Percentiles rank a stretch among this genome's conserved stretches.
These are phyloP conservation scores for Knoxdaviesia capensis DNA, from an alignment of 2,329 filamentous ascomycete genomes.

Conservation along the genomic window DNA sequence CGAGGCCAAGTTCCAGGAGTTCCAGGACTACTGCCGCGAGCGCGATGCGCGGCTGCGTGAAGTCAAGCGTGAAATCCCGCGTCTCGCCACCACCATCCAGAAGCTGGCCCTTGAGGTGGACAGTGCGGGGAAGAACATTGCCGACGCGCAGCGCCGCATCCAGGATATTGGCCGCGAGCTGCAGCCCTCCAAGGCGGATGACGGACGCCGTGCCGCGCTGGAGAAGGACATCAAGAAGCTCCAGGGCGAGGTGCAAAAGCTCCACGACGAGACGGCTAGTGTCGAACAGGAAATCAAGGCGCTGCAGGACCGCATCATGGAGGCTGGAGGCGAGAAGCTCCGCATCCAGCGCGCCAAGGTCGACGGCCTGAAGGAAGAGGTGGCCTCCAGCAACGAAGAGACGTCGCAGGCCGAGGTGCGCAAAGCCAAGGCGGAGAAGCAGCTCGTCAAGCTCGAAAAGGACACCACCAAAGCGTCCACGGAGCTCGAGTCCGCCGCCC, in stretches of 20 bases:
- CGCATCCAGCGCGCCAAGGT: slow-evolving; percentile 81
- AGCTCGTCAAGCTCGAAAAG: slow-evolving; percentile 70
- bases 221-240: slow-evolving; percentile 61
- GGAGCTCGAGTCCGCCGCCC: slow-evolving; percentile 52
- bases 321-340: slow-evolving; percentile 84
- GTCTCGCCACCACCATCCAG: slow-evolving; percentile 74
- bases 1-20: slow-evolving; percentile 64
- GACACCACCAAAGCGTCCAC: slow-evolving; percentile 57
- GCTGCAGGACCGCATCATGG: slow-evolving; percentile 94
- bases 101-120: slow-evolving; percentile 80
- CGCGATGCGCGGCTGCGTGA: slow-evolving; percentile 55
- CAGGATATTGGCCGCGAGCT: slow-evolving; percentile 70
- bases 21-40: slow-evolving; percentile 68
- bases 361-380: slow-evolving; percentile 71
- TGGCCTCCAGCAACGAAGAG: slow-evolving; percentile 60
- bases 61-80: slow-evolving; percentile 59
- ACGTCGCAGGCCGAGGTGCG: slow-evolving; percentile 73
- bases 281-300: slow-evolving; percentile 85
- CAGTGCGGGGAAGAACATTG: slow-evolving; percentile 65
- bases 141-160: slow-evolving; percentile 66
- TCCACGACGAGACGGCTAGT: slow-evolving; percentile 69
- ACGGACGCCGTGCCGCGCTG: slow-evolving; percentile 48
- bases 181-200: slow-evolving; percentile 62
- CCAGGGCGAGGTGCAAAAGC: slow-evolving; percentile 57
- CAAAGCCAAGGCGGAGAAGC: slow-evolving; percentile 86